phyloP scores from a whole-genome alignment of 129 eudicot genomes.

The Ambrosia trifida region DNA sequence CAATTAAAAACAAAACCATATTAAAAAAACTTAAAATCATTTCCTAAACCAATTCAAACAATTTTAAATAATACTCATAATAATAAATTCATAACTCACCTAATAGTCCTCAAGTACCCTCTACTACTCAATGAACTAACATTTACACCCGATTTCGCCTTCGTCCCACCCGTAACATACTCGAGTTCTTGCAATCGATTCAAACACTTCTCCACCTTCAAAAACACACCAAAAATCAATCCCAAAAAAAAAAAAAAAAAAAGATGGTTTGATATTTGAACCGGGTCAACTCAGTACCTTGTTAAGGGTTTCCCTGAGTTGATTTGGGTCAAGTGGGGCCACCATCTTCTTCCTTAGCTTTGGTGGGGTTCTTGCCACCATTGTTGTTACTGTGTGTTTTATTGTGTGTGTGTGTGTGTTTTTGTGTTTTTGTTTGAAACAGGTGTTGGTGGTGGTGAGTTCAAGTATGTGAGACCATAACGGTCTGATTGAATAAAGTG shows the following conservation, averaged over 20 bases:
- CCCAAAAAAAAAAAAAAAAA: not conserved
- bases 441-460: slow-evolving; percentile 6
- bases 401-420: slow-evolving; percentile 14
- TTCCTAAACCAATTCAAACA: not conserved
- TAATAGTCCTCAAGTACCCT: slow-evolving; percentile 58
- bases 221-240: not conserved
- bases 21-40: not conserved
- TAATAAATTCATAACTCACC: slow-evolving; percentile 38
- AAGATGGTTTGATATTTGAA: not conserved
- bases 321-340: slow-evolving; percentile 83
- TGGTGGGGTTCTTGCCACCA: slow-evolving; percentile 97
- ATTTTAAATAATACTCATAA: not conserved
- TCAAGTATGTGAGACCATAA: not conserved
- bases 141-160: slow-evolving; percentile 58
- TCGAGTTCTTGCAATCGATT: slow-evolving; percentile 93
- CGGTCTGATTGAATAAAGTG: not conserved
- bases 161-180: slow-evolving; percentile 71
- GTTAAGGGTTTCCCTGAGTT: slow-evolving; percentile 70
- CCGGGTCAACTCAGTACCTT: slow-evolving; percentile 50
- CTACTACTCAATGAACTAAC: slow-evolving; percentile 75
- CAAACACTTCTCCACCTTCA: slow-evolving; percentile 97
- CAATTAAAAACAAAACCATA: slow-evolving; percentile 22
- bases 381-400: slow-evolving; percentile 34
- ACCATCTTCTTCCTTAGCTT: slow-evolving; percentile 58
- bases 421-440: slow-evolving; percentile 26